These are phyloP conservation scores for Zygosaccharomyces pseudorouxii DNA, from an alignment of 805 yeast species.

Conservation along the genomic window DNA sequence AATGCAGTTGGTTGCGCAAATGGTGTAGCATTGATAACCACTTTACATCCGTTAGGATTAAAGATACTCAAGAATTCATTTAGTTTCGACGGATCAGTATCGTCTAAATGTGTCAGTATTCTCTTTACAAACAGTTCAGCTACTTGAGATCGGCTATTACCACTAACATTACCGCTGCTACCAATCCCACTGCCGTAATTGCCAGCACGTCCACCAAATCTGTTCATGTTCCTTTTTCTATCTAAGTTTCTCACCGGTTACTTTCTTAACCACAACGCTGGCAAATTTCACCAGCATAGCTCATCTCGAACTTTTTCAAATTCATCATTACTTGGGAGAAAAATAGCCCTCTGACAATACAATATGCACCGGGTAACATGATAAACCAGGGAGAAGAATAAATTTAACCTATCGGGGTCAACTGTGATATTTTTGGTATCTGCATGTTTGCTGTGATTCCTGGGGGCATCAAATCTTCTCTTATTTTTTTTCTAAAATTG, in stretches of 20 bases:
- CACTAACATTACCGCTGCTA: constrained; percentile 8
- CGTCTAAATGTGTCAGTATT: constrained; percentile 34
- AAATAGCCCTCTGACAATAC: not conserved
- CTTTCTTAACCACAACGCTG: not conserved
- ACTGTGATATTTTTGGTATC: not conserved
- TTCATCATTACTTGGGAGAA: not conserved
- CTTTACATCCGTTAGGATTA: constrained; percentile 24
- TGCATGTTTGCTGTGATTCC: not conserved
- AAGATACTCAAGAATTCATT: constrained; percentile 29
- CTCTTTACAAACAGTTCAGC: constrained; percentile 34
- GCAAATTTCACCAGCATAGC: constrained; percentile 1
- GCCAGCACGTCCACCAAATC: constrained; percentile 10
- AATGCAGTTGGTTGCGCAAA: constrained; percentile 30
- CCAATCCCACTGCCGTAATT: constrained; percentile 1
- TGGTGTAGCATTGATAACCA: constrained; percentile 32
- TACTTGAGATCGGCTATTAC: constrained; percentile 26
- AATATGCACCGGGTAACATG: constrained; percentile 2
- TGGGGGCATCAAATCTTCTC: no score
- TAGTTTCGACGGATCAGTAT: constrained; percentile 29
- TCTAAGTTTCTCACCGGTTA: not conserved
- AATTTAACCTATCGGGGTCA: not conserved
- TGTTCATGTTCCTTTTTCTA: constrained; percentile 8
- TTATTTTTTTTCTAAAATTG: no score
- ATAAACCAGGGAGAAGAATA: not conserved
- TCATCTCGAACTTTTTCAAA: constrained; percentile 2